Conservation (phyloP, 192 early-diverging fungal species). For the Phlyctochytrium bullatum region DNA sequence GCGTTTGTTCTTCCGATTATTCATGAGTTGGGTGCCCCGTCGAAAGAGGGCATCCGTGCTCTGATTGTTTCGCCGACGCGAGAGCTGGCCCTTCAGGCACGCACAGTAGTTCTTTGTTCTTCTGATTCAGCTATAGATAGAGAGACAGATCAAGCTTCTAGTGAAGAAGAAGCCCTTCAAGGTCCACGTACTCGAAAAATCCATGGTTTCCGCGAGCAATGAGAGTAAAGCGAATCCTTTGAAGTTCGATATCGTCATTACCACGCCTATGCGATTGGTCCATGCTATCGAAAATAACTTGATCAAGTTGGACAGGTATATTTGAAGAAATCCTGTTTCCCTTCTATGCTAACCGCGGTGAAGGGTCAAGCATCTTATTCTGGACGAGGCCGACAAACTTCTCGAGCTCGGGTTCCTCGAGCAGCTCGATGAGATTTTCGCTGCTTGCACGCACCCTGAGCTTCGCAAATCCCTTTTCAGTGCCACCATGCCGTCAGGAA, state of each 20-base stretch:
- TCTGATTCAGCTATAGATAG: no score
- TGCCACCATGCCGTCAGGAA: constrained; percentile 88
- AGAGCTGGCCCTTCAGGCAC: constrained; percentile 82
- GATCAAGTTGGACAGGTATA: constrained; percentile 73
- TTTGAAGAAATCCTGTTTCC: constrained; percentile 11
- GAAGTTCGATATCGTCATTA: constrained; percentile 90
- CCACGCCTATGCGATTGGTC: constrained; percentile 89
- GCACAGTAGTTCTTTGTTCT: neutral
- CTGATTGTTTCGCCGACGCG: constrained; percentile 91
- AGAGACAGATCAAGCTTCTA: constrained; percentile 75
- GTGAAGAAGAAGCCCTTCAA: constrained; percentile 75
- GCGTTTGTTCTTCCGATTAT: constrained; percentile 92
- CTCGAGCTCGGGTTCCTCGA: constrained; percentile 85
- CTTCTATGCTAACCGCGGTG: constrained; percentile 53
- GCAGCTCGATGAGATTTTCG: constrained; percentile 51
- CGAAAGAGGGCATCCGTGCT: constrained; percentile 82
- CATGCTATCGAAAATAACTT: constrained; percentile 77
- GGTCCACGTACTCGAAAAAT: constrained; percentile 79
- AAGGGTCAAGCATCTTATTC: constrained; percentile 85
- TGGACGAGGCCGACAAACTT: constrained; percentile 97
- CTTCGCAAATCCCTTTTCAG: constrained; percentile 87
- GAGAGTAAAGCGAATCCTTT: constrained; percentile 62
- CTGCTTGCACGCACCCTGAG: constrained; percentile 69
- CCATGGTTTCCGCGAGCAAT: constrained; percentile 64
- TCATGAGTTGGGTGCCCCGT: constrained; percentile 74